These are phyloP conservation scores for Senna tora DNA, from an alignment of 306 rosid genomes.

Conservation along the genomic window DNA sequence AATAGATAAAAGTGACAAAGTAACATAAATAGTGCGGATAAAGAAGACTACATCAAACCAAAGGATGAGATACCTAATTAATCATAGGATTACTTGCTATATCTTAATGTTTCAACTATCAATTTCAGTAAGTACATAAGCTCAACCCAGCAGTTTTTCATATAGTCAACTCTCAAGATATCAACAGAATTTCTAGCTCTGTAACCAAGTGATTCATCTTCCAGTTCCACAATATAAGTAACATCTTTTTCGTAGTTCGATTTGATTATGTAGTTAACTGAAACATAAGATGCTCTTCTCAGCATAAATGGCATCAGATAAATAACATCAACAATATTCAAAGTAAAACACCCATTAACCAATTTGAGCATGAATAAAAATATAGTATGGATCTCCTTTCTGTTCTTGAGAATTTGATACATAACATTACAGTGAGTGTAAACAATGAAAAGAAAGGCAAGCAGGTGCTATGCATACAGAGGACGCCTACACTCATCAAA, in stretches of 20 bases:
- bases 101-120: too few relatives aligned
- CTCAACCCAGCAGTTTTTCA: not conserved
- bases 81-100: too few relatives aligned
- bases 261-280: not conserved
- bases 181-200: not conserved
- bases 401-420: not conserved
- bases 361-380: not conserved
- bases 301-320: not conserved
- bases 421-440: not conserved
- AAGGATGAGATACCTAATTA: not conserved
- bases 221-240: not conserved
- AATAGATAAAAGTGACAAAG: not conserved
- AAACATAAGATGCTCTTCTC: not conserved
- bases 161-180: not conserved
- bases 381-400: not conserved
- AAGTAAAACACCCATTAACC: not conserved
- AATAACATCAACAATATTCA: not conserved
- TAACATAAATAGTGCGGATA: not conserved
- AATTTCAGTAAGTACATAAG: not conserved
- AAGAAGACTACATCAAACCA: not conserved
- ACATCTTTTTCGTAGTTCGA: not conserved
- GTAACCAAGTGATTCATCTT: not conserved
- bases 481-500: slow-evolving; percentile 67
- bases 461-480: slow-evolving; percentile 42
- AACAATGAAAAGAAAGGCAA: not conserved